These are phyloP conservation scores for Fraxinus angustifolia DNA, from an alignment of 305 asterid genomes.

Conservation along the genomic window DNA sequence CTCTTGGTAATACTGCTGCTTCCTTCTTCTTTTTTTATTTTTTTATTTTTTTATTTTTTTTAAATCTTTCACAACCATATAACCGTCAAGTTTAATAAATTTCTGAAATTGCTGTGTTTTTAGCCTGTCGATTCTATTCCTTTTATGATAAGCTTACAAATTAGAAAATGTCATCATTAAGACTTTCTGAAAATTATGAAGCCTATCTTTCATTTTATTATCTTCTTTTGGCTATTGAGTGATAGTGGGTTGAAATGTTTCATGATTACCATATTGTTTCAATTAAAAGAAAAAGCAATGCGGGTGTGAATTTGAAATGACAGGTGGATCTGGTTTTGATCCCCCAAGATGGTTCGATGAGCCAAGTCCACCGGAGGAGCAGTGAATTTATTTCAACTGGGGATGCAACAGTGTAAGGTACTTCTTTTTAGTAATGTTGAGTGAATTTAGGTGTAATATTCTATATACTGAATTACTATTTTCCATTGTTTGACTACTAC, in stretches of 20 bases:
- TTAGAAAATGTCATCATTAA: not conserved
- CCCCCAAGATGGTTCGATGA: constrained; percentile 96
- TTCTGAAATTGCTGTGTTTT: not conserved
- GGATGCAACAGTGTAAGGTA: constrained; percentile 16
- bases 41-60: no score
- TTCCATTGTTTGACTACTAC: not conserved
- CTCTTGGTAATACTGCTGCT: constrained; percentile 52
- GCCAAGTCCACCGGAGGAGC: constrained; percentile 45
- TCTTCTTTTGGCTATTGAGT: not conserved
- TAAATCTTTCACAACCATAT: not conserved
- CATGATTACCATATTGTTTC: not conserved
- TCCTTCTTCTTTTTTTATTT: not conserved
- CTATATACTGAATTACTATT: not conserved
- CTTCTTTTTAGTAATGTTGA: not conserved
- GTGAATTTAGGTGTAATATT: not conserved
- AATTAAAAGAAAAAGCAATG: not conserved
- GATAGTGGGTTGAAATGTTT: not conserved
- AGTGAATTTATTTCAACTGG: constrained; percentile 29
- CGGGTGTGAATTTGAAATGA: constrained; percentile 11
- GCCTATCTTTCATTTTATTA: not conserved
- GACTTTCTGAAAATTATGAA: not conserved
- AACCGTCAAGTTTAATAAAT: not conserved
- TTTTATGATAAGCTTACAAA: not conserved
- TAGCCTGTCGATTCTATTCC: not conserved
- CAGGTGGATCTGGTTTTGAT: constrained; percentile 91